Evolutionary conservation across 1,139 yeast genomes (phyloP), one percentile per base, ranked within the genome.

Genomic region (Yamadazyma triangularis): DNA sequence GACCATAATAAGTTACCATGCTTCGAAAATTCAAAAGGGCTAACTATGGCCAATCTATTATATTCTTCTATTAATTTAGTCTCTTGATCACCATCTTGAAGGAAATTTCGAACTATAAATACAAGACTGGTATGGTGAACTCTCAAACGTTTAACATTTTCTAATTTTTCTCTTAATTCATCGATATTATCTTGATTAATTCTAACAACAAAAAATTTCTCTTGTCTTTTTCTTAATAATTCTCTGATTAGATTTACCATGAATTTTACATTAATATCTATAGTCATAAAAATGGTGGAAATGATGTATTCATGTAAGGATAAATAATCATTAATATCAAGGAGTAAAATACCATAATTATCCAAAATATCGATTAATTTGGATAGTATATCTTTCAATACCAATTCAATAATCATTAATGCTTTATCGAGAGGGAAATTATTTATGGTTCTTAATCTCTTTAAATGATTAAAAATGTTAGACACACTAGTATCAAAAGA

Each of bases 181-280:
- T 49, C 48, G 18, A 79, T 75, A 2, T 61, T 53, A 1, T 43
- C 47, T 13, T 77, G 70, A 22, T 64, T 62, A 11, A 86, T 66
- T 40, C 79, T 72, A 12, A 86, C 73, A 16, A 81, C 71, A 20
- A 82, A 70, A 49, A 83, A 83, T 40, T 78, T 79, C 35, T 85
- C 94, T 11, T 78, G 75, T 28, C 94, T 62, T 48, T 79, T 85
- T 38, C 96, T 65, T 23, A 84, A 63, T 9, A 84, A 57, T 42
- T 88, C 96, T 41, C 97, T 69, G 0, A 87, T 72, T 29, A 84
- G 52, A 33, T 64, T 67, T 8, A 60, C 51, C 56, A 61, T 54
- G 31, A 50, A 56, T 35, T 65, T 65, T 23, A 64, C 40, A 39
- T 63, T 62, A 25, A 45, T 48, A 24, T 65, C 71, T 8, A 67